Conservation (phyloP, 257 asterid genomes). For the Mitragyna speciosa region DNA sequence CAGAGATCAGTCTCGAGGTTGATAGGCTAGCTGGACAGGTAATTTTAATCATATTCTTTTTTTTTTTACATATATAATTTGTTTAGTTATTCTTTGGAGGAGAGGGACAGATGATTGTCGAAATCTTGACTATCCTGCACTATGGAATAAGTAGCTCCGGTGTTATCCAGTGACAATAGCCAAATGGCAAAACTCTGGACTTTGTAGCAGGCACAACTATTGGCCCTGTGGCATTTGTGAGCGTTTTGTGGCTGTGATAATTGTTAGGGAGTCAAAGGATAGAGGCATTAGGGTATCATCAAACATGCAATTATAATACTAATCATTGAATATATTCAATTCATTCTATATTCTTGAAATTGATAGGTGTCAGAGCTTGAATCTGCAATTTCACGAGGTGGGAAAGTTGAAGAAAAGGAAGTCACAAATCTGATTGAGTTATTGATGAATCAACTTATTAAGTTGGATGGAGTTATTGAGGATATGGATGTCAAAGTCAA, state of each 20-base stretch:
- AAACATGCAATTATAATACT: background rate
- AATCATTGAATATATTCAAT: background rate
- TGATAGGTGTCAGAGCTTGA: conserved; percentile 74
- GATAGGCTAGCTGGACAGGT: conserved; percentile 78
- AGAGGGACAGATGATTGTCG: no score
- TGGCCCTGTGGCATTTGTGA: background rate
- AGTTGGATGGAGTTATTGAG: conserved; percentile 61
- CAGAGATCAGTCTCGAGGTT: conserved; percentile 75
- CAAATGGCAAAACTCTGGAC: background rate
- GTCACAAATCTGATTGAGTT: conserved; percentile 55
- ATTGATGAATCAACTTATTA: conserved; percentile 79
- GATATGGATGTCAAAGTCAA: conserved; percentile 82
- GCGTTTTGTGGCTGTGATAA: no score
- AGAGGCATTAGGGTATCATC: background rate
- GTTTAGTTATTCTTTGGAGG: background rate
- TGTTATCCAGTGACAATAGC: background rate
- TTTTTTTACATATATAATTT: background rate
- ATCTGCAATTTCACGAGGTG: conserved; percentile 61
- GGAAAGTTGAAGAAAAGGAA: conserved; percentile 67
- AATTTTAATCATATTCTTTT: background rate
- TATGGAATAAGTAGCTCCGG: no score
- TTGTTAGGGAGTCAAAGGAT: no score
- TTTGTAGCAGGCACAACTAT: background rate
- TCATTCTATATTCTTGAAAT: background rate
- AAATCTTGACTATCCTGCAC: background rate